Evolutionary conservation across 495 filamentous ascomycete species (phyloP).

Genomic region (Penicillium verhagenii): DNA sequence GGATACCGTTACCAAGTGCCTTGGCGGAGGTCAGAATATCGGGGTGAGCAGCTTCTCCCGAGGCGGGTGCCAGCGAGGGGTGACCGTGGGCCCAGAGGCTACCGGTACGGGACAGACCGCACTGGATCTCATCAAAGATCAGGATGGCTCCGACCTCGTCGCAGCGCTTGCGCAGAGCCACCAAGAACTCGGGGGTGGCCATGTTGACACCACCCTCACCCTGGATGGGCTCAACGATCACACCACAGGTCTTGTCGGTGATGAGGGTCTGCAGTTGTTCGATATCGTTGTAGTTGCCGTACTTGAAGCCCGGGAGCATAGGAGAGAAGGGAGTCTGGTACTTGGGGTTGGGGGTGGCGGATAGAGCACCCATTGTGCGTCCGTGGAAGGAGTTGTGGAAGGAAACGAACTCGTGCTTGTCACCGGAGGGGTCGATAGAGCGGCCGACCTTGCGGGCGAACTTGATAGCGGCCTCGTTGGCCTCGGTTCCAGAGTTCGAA

Average conservation of each 20-base stretch:
- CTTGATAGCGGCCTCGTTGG: constrained; percentile 97
- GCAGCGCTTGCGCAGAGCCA: constrained; percentile 74
- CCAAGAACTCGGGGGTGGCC: constrained; percentile 76
- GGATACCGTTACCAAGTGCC: constrained; percentile 93
- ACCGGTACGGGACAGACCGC: constrained; percentile 84
- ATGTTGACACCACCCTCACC: constrained; percentile 92
- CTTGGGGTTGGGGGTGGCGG: constrained; percentile 96
- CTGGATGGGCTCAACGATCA: constrained; percentile 97
- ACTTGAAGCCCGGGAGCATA: constrained; percentile 90
- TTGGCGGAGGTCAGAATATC: constrained; percentile 94
- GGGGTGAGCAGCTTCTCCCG: constrained; percentile 70
- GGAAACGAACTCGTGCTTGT: constrained; percentile 80
- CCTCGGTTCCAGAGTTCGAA: constrained; percentile 92
- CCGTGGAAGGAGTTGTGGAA: constrained; percentile 94
- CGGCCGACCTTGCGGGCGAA: constrained; percentile 91
- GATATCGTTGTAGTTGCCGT: constrained; percentile 83
- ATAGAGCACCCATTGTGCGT: constrained; percentile 88
- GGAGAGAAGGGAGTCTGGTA: constrained; percentile 94
- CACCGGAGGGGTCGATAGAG: constrained; percentile 62
- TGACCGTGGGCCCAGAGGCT: constrained; percentile 84
- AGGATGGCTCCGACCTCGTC: constrained; percentile 84
- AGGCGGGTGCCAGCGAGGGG: constrained; percentile 46
- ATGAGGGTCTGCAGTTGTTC: constrained; percentile 66
- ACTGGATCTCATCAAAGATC: constrained; percentile 97
- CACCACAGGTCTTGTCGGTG: constrained; percentile 82